Base-by-base conservation (phyloP, 2,329 filamentous ascomycete species). In the Ophioceras dolichostomum region DNA sequence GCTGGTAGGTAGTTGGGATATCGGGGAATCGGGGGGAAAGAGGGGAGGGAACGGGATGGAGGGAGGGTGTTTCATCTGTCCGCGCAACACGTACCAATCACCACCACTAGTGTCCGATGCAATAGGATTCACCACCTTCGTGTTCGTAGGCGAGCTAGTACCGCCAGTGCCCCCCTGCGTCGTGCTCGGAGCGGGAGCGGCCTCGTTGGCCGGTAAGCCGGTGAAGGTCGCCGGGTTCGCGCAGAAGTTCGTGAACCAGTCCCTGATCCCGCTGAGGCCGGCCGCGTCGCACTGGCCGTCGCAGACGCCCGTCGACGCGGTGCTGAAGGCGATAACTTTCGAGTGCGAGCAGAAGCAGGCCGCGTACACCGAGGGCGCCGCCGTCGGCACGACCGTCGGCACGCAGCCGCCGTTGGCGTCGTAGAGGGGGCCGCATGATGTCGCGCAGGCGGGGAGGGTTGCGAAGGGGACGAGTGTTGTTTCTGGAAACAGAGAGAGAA, bases 351-450 rank as follows among this genome's bases (percentile, higher is more conserved):
- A 94, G 61, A 93, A 87, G 59, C 86, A 93, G 26, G 67, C 64
- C 36, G 74, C 65, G 54, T 81, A 84, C 31, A 65, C 69, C 16
- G 56, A 50, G 29, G 68, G 54, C 34, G 67, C 64, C 35, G 67
- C 65, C 6, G 59, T 55, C 5, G 68, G 55, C 4, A 58, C 64
- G 18, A 60, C 65, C 4, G 70, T 72, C 4, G 80, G 79, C 1
- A 80, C 68, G 57, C 86, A 93, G 43, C 66, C 74, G 32, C 70
- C 70, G 51, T 87, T 83, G 40, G 82, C 84, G 56, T 83, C 72
- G 52, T 70, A 76, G 32, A 86, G 72, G 20, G 62, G 54, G 31
- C 68, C 65, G 50, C 81, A 86, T 33, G 52, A 43, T 17, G 62
- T 54, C 9, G 74, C 79, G 49, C 81, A 86, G 19, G 67, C 52